phyloP scores from a whole-genome alignment of 768 basidiomycete genomes.

The Psilocybe tampanensis region DNA sequence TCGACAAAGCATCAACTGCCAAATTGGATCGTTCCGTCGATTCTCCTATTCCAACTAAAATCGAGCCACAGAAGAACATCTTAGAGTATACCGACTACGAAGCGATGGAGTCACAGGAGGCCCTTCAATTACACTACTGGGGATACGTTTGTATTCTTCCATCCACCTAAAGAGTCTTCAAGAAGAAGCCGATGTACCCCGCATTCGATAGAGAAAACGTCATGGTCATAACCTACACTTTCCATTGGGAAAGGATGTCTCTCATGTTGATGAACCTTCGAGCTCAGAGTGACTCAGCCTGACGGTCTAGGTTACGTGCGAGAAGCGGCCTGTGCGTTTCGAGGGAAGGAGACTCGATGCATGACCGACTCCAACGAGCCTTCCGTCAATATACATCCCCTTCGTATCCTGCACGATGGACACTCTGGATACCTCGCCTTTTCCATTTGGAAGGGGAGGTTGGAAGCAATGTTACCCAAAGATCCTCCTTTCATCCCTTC shows the following conservation, averaged over 20 bases:
- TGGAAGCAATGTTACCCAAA: background rate
- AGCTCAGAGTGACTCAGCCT: background rate
- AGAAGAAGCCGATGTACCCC: background rate
- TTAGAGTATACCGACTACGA: too few species aligned
- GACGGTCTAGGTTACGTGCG: background rate
- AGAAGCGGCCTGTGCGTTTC: conserved; percentile 1
- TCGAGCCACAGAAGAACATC: too few species aligned
- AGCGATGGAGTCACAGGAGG: too few species aligned
- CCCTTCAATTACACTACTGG: too few species aligned
- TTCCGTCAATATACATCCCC: background rate
- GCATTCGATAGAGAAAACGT: background rate
- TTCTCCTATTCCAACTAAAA: too few species aligned
- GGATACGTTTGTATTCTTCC: too few species aligned
- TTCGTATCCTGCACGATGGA: background rate
- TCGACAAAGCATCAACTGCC: too few species aligned
- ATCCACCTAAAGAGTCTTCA: too few species aligned
- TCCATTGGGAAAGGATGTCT: background rate
- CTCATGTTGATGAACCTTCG: background rate
- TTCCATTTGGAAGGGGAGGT: background rate
- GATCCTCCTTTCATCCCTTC: background rate
- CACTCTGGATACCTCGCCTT: background rate
- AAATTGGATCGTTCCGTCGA: too few species aligned
- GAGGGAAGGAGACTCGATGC: background rate
- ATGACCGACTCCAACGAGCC: background rate
- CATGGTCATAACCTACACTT: background rate